Base-by-base conservation (phyloP, 345 rosid genomes). In the Boechera divaricarpa region DNA sequence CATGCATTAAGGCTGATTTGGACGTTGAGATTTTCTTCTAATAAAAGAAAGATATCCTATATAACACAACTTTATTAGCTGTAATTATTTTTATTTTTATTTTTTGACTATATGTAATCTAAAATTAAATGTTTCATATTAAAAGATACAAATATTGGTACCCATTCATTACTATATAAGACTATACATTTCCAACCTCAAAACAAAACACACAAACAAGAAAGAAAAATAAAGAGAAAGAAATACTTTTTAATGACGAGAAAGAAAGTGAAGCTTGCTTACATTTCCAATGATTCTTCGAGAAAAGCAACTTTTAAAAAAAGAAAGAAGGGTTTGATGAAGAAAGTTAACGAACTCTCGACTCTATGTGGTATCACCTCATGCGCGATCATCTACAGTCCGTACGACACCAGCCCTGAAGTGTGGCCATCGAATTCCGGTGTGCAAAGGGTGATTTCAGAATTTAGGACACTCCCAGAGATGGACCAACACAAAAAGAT, bases 261-360 rank as follows among this genome's bases (percentile, higher is more conserved):
- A 18, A 83, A 80, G 66, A 80, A 80, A 26, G 77, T 83, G 41
- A 80, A 77, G 63, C 81, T 83, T 24, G 77, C 67, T 16, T 80
- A 68, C 56, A 79, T 82, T 21, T 1, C 68, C 6, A 80, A 80
- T 11, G 83, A 83, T 41, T 73, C 76, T 0, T 61, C 68, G 0
- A 76, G 75, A 5, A 80, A 83, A 65, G 60, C 77, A 4, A 79
- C 71, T 0, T 77, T 28, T 11, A 80, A 69, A 32, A 82, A 82
- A 18, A 57, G 72, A 26, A 82, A 79, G 72, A 83, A 83, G 31
- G 81, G 81, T 24, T 42, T 79, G 49, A 47, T 73, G 53, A 80
- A 80, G 67, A 83, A 80, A 31, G 82, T 77, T 33, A 56, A 53
- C 0, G 80, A 83, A 26, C 45, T 59, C 15, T 59, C 64, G 8